A percentile compares a stretch with the other conserved stretches of the same genome.
These are phyloP conservation scores for Yarrowia divulgata DNA, from an alignment of 805 yeast genomes.

Conservation along the genomic window DNA sequence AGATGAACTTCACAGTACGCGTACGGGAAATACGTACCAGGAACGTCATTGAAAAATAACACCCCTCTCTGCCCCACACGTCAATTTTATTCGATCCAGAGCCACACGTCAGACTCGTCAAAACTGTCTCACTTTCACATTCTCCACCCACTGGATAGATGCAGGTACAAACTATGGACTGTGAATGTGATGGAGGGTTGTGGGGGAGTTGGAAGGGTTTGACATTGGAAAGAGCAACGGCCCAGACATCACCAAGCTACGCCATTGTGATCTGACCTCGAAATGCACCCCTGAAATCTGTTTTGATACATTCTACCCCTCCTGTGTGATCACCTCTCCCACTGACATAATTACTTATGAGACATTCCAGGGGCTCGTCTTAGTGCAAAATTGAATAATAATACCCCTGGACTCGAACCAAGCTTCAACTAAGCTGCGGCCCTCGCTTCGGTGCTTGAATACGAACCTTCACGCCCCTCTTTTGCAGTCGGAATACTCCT, in stretches of 20 bases:
- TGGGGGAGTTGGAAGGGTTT: too few species aligned
- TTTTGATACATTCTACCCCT: neutral
- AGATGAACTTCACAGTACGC: neutral
- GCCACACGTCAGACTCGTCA: neutral
- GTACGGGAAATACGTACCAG: neutral
- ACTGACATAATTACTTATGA: neutral
- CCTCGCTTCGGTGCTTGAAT: too few species aligned
- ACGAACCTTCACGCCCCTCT: too few species aligned
- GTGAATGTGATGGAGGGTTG: neutral
- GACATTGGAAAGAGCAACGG: too few species aligned
- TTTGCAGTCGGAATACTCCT: too few species aligned
- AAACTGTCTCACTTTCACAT: conserved; percentile 19
- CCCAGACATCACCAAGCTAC: too few species aligned
- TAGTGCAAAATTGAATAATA: neutral
- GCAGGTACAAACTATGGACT: conserved; percentile 9
- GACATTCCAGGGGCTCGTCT: neutral
- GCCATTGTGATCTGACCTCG: too few species aligned
- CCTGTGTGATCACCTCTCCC: neutral
- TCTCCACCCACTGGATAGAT: conserved; percentile 13
- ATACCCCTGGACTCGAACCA: neutral
- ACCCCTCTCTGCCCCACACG: conserved; percentile 19
- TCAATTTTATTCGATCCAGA: neutral
- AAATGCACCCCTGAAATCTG: too few species aligned
- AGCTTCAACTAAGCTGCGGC: too few species aligned
- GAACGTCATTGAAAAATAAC: too few species aligned